Evolutionary conservation across 768 basidiomycete species (phyloP), one percentile per base, ranked within the genome.

Genomic region (Holtermannia corniformis): DNA sequence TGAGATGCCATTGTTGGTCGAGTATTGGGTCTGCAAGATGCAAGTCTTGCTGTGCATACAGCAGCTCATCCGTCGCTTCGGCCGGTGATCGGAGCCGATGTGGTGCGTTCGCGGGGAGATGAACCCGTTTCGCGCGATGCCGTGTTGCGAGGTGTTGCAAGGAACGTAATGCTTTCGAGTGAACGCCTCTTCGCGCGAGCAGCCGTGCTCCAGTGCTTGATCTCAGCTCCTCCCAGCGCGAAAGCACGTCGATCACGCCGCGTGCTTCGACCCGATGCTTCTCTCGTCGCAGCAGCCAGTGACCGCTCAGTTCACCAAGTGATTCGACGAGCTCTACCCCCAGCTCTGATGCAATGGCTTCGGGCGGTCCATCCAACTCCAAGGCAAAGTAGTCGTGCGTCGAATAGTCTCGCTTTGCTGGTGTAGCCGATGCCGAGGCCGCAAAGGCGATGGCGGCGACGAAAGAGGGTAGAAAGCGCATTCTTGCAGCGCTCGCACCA

Each of bases 1-100:
- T 80, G 21, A 96, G 76, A 75, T 96, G 93, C 95, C 95, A 97
- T 76, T 97, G 93, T 53, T 80, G 72, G 14, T 77, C 67, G 68
- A 95, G 90, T 55, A 84, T 76, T 0, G 93, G 93, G 67, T 97
- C 93, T 22, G 75, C 62, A 54, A 99, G 82, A 19, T 77, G 79
- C 37, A 93, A 77, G 11, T 59, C 51, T 20, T 78, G 76, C 32
- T 78, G 70, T 7, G 81, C 83, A 32, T 84, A 63, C 3, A 59
- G 37, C 16, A 67, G 45, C 47, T 71, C 70, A 16, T 5, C 60
- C 51, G 23, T 58, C 52, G 48, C 57, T 61, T 50, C 40, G 14
- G n/a, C 41, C 16, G 14, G 37, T 16, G 45, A 22, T 32, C 40
- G 45, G 40, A 21, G 41, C 41, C 40, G 27, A 45, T 16, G 44